These are phyloP conservation scores for Hawksworthiomyces lignivorus DNA, from an alignment of 2,329 filamentous ascomycete genomes.

Conservation along the genomic window DNA sequence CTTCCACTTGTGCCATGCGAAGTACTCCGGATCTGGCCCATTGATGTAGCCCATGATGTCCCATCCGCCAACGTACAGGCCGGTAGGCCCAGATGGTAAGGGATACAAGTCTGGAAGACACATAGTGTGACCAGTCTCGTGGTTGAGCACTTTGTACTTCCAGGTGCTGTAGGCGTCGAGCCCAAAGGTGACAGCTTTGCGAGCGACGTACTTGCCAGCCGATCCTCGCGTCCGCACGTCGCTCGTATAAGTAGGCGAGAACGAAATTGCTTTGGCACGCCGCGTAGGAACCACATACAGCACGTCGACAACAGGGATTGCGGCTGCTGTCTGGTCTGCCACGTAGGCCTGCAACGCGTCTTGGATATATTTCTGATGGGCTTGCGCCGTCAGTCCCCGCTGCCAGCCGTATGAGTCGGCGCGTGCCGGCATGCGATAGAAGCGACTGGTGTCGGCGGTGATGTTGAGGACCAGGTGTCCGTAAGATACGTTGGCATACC, in stretches of 20 bases:
- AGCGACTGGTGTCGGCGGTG: slow-evolving; percentile 16
- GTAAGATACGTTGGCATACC: slow-evolving; percentile 12
- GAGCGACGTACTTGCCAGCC: slow-evolving; percentile 18
- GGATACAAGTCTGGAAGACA: slow-evolving; percentile 31
- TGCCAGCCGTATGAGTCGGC: slow-evolving; percentile 20
- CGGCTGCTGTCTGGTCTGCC: not conserved
- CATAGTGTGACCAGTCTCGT: slow-evolving; percentile 31
- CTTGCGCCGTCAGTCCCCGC: slow-evolving; percentile 20
- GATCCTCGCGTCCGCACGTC: slow-evolving; percentile 17
- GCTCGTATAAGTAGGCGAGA: slow-evolving; percentile 20
- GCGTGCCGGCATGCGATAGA: slow-evolving; percentile 20
- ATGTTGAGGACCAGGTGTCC: slow-evolving; percentile 17
- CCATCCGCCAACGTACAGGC: slow-evolving; percentile 28
- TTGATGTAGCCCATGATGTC: slow-evolving; percentile 28
- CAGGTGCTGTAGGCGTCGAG: slow-evolving; percentile 23
- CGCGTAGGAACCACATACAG: slow-evolving; percentile 24
- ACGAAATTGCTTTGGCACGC: slow-evolving; percentile 20
- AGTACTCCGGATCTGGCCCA: slow-evolving; percentile 27
- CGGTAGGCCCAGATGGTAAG: slow-evolving; percentile 18
- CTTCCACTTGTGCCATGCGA: slow-evolving; percentile 32
- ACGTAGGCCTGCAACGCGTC: slow-evolving; percentile 23
- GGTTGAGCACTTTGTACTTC: slow-evolving; percentile 28
- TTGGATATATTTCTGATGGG: slow-evolving; percentile 22
- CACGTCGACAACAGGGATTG: slow-evolving; percentile 15
- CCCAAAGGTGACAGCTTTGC: slow-evolving; percentile 26